These are phyloP conservation scores for Globisporangium megalacanthum DNA, from an alignment of 352 stramenopile genomes.

Conservation along the genomic window DNA sequence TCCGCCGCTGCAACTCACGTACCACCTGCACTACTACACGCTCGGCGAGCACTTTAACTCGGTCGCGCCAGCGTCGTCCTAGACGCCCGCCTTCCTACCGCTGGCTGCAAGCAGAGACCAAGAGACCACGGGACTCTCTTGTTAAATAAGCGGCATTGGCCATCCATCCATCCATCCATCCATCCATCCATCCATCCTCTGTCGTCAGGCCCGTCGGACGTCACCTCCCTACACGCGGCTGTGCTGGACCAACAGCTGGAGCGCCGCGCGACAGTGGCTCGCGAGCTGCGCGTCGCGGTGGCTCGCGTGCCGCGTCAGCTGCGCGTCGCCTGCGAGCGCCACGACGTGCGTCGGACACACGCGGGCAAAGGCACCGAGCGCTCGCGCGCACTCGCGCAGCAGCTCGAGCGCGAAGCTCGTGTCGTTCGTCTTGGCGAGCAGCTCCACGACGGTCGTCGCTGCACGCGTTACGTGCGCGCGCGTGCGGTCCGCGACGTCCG, in stretches of 20 bases:
- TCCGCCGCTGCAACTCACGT: slow-evolving; percentile 89
- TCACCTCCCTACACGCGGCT: slow-evolving; percentile 7
- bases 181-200: too few relatives aligned
- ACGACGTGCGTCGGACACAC: slow-evolving; percentile 33
- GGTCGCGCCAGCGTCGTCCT: slow-evolving; percentile 32
- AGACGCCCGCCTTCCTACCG: neutral
- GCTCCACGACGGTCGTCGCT: slow-evolving; percentile 32
- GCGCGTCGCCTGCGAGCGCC: slow-evolving; percentile 17
- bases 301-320: slow-evolving; percentile 45
- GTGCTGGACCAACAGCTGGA: slow-evolving; percentile 26
- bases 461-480: slow-evolving; percentile 48
- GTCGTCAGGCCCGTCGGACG: too few relatives aligned
- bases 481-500: slow-evolving; percentile 24
- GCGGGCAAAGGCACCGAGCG: slow-evolving; percentile 43
- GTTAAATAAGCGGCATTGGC: slow-evolving; percentile 1
- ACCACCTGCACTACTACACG: slow-evolving; percentile 97
- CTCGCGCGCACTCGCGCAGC: slow-evolving; percentile 63
- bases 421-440: slow-evolving; percentile 42
- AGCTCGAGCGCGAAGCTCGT: slow-evolving; percentile 64
- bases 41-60: slow-evolving; percentile 99
- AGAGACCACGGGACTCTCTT: neutral
- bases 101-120: neutral
- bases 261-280: slow-evolving; percentile 41
- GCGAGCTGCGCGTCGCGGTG: slow-evolving; percentile 64
- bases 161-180: neutral